These are phyloP conservation scores for Trichophyton verrucosum DNA, from an alignment of 2,329 filamentous ascomycete genomes.

Conservation along the genomic window DNA sequence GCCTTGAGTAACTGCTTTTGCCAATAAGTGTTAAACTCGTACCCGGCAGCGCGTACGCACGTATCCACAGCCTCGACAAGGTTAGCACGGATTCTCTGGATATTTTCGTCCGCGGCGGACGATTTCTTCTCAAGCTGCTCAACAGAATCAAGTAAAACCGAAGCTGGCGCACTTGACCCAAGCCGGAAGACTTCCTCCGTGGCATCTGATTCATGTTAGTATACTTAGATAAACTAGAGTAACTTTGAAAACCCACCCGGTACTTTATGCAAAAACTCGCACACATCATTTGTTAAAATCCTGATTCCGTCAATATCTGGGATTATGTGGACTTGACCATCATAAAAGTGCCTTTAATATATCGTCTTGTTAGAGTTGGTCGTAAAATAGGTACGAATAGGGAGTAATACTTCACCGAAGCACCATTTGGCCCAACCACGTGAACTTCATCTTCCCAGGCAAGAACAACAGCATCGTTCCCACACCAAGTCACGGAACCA, in stretches of 20 bases:
- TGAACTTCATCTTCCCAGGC: constrained; percentile 98
- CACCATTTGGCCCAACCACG: constrained; percentile 72
- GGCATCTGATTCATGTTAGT: constrained; percentile 40
- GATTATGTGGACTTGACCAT: constrained; percentile 77
- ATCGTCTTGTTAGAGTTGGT: not conserved
- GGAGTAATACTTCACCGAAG: constrained; percentile 46
- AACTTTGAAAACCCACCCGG: constrained; percentile 38
- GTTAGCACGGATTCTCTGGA: constrained; percentile 78
- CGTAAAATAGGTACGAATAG: not conserved
- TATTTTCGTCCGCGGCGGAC: constrained; percentile 93
- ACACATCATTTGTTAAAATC: constrained; percentile 82
- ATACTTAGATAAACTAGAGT: not conserved
- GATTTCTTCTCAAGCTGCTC: constrained; percentile 86
- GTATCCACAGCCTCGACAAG: constrained; percentile 87
- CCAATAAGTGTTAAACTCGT: constrained; percentile 82
- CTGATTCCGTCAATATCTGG: constrained; percentile 83
- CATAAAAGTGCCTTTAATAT: constrained; percentile 62
- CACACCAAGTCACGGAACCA: constrained; percentile 88
- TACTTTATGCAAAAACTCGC: constrained; percentile 93
- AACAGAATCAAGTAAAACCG: constrained; percentile 85
- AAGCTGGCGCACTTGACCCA: constrained; percentile 76
- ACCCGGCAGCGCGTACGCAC: constrained; percentile 83
- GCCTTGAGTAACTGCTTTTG: constrained; percentile 94
- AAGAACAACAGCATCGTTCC: constrained; percentile 81
- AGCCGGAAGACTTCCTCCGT: constrained; percentile 82